These are phyloP conservation scores for Plenodomus tracheiphilus DNA, from an alignment of 2,329 filamentous ascomycete species.

Conservation along the genomic window DNA sequence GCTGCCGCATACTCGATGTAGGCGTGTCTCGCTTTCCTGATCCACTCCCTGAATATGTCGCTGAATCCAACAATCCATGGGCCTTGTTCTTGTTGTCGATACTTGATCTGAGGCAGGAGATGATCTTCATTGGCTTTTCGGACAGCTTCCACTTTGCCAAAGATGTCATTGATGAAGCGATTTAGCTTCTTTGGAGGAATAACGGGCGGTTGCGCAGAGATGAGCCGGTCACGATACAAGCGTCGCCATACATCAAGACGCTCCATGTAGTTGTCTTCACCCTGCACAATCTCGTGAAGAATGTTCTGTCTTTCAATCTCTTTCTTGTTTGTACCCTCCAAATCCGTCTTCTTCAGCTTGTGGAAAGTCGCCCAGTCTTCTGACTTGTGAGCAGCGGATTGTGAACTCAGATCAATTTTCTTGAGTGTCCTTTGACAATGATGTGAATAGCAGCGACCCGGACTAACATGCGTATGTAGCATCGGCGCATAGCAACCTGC, in stretches of 20 bases:
- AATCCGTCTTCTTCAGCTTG: conserved; percentile 74
- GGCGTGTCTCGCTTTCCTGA: conserved; percentile 83
- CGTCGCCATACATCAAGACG: conserved; percentile 83
- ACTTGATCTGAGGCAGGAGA: conserved; percentile 90
- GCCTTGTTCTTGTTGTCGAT: conserved; percentile 93
- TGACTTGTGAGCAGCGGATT: conserved; percentile 65
- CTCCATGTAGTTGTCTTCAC: conserved; percentile 88
- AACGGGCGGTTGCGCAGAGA: conserved; percentile 73
- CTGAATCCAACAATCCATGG: conserved; percentile 94
- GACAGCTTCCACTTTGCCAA: conserved; percentile 87
- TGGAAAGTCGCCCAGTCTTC: conserved; percentile 93
- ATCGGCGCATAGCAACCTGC: conserved; percentile 87
- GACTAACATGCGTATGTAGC: conserved; percentile 69
- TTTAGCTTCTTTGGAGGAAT: conserved; percentile 77
- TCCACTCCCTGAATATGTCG: conserved; percentile 98
- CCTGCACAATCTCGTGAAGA: conserved; percentile 91
- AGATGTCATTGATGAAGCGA: conserved; percentile 82
- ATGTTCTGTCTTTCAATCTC: conserved; percentile 93
- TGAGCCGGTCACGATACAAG: conserved; percentile 82
- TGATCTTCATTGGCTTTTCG: conserved; percentile 92
- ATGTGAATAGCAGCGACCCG: conserved; percentile 86
- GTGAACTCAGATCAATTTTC: conserved; percentile 84
- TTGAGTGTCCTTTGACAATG: conserved; percentile 93
- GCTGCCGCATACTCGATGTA: conserved; percentile 92
- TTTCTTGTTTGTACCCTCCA: conserved; percentile 74